phyloP scores from a whole-genome alignment of 345 rosid species.

The Bretschneidera sinensis region DNA sequence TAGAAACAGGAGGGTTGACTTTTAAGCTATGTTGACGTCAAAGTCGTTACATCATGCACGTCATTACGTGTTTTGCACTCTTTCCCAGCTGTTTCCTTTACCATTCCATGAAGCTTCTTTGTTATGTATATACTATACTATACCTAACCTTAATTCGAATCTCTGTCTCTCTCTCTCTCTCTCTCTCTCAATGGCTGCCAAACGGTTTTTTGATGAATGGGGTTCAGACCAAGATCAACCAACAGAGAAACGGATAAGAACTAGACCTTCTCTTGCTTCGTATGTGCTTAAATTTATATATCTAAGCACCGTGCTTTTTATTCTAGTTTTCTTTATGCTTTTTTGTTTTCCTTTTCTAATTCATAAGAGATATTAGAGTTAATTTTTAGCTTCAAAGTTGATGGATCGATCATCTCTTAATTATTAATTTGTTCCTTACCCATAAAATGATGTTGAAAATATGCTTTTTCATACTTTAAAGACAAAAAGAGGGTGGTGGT shows the following conservation, averaged over 20 bases:
- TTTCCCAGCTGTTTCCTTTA: conserved; percentile 36
- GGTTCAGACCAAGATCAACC: conserved; percentile 39
- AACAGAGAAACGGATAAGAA: conserved; percentile 46
- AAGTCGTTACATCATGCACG: conserved; percentile 19
- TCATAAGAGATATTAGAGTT: no score
- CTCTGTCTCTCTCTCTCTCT: not conserved
- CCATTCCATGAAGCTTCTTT: conserved; percentile 25
- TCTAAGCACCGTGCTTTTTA: no score
- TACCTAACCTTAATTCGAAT: conserved; percentile 18
- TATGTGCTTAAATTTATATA: conserved; percentile 25
- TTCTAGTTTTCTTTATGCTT: not conserved
- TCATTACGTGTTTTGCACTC: conserved; percentile 7
- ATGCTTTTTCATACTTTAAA: no score
- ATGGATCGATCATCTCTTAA: not conserved
- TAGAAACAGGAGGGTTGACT: no score
- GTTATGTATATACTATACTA: no score
- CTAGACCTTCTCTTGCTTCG: conserved; percentile 65
- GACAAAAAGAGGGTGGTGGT: no score
- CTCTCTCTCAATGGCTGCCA: conserved; percentile 51
- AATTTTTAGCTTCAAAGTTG: not conserved
- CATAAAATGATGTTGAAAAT: no score
- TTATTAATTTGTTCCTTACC: not conserved
- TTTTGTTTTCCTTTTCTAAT: no score
- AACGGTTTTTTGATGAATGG: conserved; percentile 42
- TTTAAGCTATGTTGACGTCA: conserved; percentile 40